Evolutionary conservation across 495 filamentous ascomycete genomes (phyloP).

Genomic region (Aspergillus diversus): DNA sequence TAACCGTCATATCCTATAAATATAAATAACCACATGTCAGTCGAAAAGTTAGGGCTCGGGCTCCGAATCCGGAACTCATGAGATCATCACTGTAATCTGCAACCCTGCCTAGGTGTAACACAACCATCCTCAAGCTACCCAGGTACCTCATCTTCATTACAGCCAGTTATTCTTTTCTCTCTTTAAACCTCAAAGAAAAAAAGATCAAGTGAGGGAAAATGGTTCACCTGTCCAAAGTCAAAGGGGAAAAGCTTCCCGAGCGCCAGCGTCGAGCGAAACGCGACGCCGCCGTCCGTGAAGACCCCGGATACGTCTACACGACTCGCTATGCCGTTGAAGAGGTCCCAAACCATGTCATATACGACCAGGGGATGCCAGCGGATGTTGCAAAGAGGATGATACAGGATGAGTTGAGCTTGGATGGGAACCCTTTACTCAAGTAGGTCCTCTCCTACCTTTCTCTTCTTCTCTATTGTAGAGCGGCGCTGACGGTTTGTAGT

Average conservation of each 20-base stretch:
- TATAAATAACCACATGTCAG: not conserved
- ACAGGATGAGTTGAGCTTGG: conserved; percentile 80
- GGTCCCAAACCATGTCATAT: conserved; percentile 77
- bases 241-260: conserved; percentile 16
- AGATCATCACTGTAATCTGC: conserved; percentile 7
- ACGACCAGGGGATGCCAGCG: conserved; percentile 75
- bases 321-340: conserved; percentile 71
- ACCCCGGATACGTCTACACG: conserved; percentile 71
- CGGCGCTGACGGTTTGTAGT: conserved; percentile 39
- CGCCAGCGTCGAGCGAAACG: conserved; percentile 12
- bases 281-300: conserved; percentile 28
- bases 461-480: not conserved
- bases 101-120: not conserved
- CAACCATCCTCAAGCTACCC: not conserved
- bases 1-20: not conserved
- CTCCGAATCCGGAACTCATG: conserved; percentile 9
- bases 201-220: conserved; percentile 9
- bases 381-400: conserved; percentile 85
- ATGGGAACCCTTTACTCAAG: conserved; percentile 86
- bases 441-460: conserved; percentile 36
- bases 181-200: not conserved
- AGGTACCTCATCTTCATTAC: not conserved
- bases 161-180: not conserved
- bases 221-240: conserved; percentile 25
- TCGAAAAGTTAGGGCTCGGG: not conserved